phyloP scores from a whole-genome alignment of 139 green algal species.

The Chlorella vulgaris region DNA sequence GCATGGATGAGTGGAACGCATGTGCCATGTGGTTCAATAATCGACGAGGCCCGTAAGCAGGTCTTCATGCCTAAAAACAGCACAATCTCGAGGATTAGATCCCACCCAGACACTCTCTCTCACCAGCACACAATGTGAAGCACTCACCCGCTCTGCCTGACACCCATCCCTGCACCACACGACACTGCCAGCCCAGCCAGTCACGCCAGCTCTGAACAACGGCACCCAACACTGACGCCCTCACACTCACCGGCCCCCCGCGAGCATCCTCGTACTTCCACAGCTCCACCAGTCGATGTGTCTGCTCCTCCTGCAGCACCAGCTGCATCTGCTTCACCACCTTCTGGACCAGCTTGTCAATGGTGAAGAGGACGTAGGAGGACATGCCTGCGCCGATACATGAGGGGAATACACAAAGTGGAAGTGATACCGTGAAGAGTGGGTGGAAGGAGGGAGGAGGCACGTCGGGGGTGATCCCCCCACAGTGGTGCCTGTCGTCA shows the following conservation, averaged over 20 bases:
- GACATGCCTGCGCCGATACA: conserved; percentile 38
- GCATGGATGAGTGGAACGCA: neutral
- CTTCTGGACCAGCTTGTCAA: conserved; percentile 73
- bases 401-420: too few relatives aligned
- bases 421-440: neutral
- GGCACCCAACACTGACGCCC: neutral
- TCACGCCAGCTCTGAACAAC: neutral
- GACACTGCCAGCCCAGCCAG: neutral
- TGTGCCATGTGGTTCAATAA: neutral
- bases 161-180: too few relatives aligned
- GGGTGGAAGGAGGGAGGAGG: too few relatives aligned
- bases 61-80: too few relatives aligned
- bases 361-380: conserved; percentile 47
- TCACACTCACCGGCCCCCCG: conserved; percentile 1
- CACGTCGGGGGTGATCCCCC: too few relatives aligned
- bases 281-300: conserved; percentile 70
- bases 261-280: conserved; percentile 80
- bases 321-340: conserved; percentile 85
- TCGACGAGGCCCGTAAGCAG: too few relatives aligned
- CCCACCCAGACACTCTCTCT: too few relatives aligned
- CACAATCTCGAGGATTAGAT: too few relatives aligned
- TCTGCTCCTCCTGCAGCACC: conserved; percentile 72
- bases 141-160: too few relatives aligned
- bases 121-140: too few relatives aligned
- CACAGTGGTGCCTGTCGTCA: too few relatives aligned